Evolutionary conservation across 2,329 filamentous ascomycete species (phyloP).

Genomic region (Aspergillus chevalieri): DNA sequence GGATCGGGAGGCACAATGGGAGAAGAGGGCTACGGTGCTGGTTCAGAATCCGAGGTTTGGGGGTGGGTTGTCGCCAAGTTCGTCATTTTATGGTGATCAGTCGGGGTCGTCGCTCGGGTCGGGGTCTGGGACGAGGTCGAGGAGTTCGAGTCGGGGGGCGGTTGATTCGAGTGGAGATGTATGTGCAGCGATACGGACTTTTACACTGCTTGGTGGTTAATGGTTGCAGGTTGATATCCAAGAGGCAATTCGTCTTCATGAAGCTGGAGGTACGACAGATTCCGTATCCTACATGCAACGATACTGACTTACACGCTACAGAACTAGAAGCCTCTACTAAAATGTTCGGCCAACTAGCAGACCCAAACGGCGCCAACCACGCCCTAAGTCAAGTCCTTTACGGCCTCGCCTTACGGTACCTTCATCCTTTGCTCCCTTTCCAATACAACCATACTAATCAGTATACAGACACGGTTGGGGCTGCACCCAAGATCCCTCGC

Average conservation of each 20-base stretch:
- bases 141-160: constrained; percentile 28
- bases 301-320: constrained; percentile 14
- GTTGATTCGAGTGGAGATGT: constrained; percentile 33
- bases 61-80: constrained; percentile 21
- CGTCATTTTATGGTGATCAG: constrained; percentile 9
- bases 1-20: constrained; percentile 72
- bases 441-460: constrained; percentile 10
- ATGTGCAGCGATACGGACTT: constrained; percentile 7
- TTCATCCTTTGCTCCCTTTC: constrained; percentile 2
- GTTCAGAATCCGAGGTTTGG: constrained; percentile 50
- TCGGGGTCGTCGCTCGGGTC: constrained; percentile 5
- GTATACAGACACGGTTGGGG: constrained; percentile 81
- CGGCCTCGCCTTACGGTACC: constrained; percentile 78
- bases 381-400: constrained; percentile 93
- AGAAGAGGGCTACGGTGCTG: constrained; percentile 84
- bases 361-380: constrained; percentile 80
- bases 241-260: constrained; percentile 90
- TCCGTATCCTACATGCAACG: constrained; percentile 2
- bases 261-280: constrained; percentile 54
- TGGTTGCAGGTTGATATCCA: constrained; percentile 61
- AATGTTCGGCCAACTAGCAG: constrained; percentile 77
- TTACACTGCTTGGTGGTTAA: not conserved
- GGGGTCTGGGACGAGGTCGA: constrained; percentile 13
- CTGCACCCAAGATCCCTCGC: constrained; percentile 62
- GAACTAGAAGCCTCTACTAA: constrained; percentile 72